Conservation (phyloP, 2,329 filamentous ascomycete species). For the Thielaviopsis musarum region DNA sequence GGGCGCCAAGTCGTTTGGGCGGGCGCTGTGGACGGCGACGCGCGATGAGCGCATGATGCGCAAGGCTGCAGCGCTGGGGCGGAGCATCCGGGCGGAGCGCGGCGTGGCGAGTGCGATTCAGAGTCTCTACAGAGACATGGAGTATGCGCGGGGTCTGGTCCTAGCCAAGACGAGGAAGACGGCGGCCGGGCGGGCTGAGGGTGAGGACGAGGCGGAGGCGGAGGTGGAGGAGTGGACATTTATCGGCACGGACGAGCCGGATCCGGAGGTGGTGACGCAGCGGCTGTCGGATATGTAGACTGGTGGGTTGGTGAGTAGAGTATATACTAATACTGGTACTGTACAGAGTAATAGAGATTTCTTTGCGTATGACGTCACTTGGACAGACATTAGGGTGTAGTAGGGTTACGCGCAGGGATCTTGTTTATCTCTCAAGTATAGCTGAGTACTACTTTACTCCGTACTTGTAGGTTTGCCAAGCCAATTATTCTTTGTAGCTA, state of each 20-base stretch:
- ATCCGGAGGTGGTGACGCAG: conserved; percentile 26
- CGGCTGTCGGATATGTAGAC: conserved; percentile 18
- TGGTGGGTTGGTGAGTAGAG: no score
- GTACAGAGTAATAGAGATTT: no score
- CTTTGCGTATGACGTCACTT: neutral
- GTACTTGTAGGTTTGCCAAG: no score
- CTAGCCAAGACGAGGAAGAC: conserved; percentile 32
- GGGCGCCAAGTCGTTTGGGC: conserved; percentile 69
- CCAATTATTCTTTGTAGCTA: no score
- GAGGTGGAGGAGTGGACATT: conserved; percentile 86
- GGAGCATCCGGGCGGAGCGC: conserved; percentile 79
- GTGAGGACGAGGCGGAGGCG: conserved; percentile 39
- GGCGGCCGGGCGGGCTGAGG: conserved; percentile 15
- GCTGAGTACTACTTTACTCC: no score
- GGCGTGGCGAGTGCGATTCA: conserved; percentile 85
- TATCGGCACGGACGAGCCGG: conserved; percentile 42
- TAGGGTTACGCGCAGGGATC: neutral
- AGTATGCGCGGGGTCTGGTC: conserved; percentile 76
- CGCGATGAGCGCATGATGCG: conserved; percentile 81
- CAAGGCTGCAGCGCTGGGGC: conserved; percentile 67
- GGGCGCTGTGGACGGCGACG: conserved; percentile 80
- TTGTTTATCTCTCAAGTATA: no score
- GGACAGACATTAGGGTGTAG: neutral
- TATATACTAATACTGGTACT: no score
- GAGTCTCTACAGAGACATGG: conserved; percentile 83